Evolutionary conservation across 2,329 filamentous ascomycete genomes (phyloP).

Genomic region (Epichloe gansuensis): DNA sequence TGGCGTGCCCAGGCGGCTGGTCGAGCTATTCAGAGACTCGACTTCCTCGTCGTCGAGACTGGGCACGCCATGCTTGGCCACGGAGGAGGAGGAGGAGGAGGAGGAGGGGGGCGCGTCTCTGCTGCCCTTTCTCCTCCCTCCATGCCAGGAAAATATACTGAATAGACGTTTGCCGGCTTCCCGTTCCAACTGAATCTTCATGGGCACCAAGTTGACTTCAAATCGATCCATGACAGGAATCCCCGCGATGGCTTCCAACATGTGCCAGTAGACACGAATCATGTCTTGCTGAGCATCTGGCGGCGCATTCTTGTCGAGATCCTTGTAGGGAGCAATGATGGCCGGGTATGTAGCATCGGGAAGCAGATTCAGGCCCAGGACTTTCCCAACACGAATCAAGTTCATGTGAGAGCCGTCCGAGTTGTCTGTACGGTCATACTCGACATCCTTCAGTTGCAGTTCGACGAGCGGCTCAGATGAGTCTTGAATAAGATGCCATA

Average conservation of each 20-base stretch:
- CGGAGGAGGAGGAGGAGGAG: slow-evolving; percentile 52
- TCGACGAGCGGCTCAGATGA: slow-evolving; percentile 81
- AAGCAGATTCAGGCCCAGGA: slow-evolving; percentile 81
- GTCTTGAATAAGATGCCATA: slow-evolving; percentile 90
- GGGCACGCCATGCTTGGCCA: slow-evolving; percentile 27
- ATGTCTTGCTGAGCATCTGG: slow-evolving; percentile 52
- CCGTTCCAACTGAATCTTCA: slow-evolving; percentile 86
- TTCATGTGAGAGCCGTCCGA: slow-evolving; percentile 96
- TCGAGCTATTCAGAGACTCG: slow-evolving; percentile 30
- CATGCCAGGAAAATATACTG: slow-evolving; percentile 84
- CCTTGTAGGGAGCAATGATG: slow-evolving; percentile 84
- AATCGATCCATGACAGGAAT: slow-evolving; percentile 97
- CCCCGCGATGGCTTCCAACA: slow-evolving; percentile 94
- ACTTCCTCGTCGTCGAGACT: slow-evolving; percentile 25
- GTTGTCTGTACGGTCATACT: slow-evolving; percentile 93
- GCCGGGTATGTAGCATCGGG: slow-evolving; percentile 87
- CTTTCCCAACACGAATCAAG: slow-evolving; percentile 72
- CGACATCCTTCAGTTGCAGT: slow-evolving; percentile 79
- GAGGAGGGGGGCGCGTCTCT: slow-evolving; percentile 52
- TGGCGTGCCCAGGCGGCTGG: slow-evolving; percentile 24
- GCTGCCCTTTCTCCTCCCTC: slow-evolving; percentile 41
- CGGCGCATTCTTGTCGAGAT: slow-evolving; percentile 43
- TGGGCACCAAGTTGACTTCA: slow-evolving; percentile 82
- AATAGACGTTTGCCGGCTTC: slow-evolving; percentile 89
- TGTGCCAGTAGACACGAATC: slow-evolving; percentile 92